A percentile compares a stretch with the other conserved stretches of the same genome.
These are phyloP conservation scores for Lophiostoma macrostomum DNA, from an alignment of 495 filamentous ascomycete species.

Conservation along the genomic window DNA sequence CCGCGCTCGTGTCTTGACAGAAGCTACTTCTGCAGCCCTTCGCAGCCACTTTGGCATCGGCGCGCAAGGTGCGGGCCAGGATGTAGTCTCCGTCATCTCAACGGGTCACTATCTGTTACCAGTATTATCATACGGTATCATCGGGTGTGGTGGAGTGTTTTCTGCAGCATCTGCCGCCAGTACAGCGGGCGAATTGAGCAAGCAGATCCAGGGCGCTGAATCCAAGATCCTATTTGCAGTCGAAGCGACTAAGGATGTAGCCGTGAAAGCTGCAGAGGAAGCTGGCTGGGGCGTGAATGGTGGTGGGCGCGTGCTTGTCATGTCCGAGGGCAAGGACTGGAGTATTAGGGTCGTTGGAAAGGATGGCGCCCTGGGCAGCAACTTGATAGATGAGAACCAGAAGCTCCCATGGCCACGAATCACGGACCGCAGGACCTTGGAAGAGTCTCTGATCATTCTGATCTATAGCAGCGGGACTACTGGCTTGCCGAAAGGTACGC, in stretches of 20 bases:
- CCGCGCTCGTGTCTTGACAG: constrained; percentile 43
- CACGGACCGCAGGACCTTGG: constrained; percentile 42
- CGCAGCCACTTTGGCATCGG: constrained; percentile 50
- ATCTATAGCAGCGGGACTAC: constrained; percentile 40
- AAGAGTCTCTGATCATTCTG: constrained; percentile 24
- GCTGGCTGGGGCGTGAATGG: constrained; percentile 27
- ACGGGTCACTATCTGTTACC: constrained; percentile 50
- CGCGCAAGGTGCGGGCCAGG: constrained; percentile 42
- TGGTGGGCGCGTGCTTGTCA: constrained; percentile 26
- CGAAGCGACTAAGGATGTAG: constrained; percentile 25
- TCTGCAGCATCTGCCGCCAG: constrained; percentile 45
- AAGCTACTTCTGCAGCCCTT: constrained; percentile 46
- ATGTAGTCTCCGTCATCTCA: constrained; percentile 50
- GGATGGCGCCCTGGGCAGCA: constrained; percentile 5
- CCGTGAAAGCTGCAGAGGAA: constrained; percentile 29
- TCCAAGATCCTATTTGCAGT: constrained; percentile 22
- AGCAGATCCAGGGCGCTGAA: constrained; percentile 40
- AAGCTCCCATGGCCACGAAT: constrained; percentile 44
- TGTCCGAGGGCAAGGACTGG: constrained; percentile 23
- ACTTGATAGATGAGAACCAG: constrained; percentile 18
- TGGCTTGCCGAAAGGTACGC: constrained; percentile 38
- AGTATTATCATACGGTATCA: constrained; percentile 46
- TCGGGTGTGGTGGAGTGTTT: constrained; percentile 51
- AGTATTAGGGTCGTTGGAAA: constrained; percentile 7
- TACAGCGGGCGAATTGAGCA: constrained; percentile 43